These are phyloP conservation scores for Amylostereum chailletii DNA, from an alignment of 1,284 basidiomycete genomes.

Conservation along the genomic window DNA sequence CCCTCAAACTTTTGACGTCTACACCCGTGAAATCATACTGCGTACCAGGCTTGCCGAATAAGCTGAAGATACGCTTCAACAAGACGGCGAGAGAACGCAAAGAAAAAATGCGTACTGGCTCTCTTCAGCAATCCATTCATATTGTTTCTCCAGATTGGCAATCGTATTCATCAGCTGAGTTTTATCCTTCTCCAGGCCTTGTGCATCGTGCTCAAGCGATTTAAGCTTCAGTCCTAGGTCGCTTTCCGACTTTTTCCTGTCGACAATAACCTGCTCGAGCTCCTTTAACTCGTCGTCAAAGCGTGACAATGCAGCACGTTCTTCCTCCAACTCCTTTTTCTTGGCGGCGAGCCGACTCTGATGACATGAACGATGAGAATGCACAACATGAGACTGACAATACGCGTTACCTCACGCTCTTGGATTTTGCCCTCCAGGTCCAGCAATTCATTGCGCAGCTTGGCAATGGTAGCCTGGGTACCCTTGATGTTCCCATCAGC, in stretches of 20 bases:
- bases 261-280: conserved; percentile 75
- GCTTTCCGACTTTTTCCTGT: conserved; percentile 68
- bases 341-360: conserved; percentile 57
- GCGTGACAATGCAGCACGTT: conserved; percentile 77
- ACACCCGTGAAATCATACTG: conserved; percentile 80
- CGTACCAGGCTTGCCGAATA: conserved; percentile 78
- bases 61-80: conserved; percentile 26
- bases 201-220: conserved; percentile 45
- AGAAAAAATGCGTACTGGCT: conserved; percentile 50
- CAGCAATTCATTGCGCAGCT: conserved; percentile 58
- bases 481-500: conserved; percentile 55
- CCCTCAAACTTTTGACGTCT: conserved; percentile 58
- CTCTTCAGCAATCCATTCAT: conserved; percentile 87
- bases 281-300: conserved; percentile 86
- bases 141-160: conserved; percentile 69
- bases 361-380: conserved; percentile 1
- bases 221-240: conserved; percentile 69
- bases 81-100: background rate
- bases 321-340: conserved; percentile 69
- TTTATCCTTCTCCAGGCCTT: conserved; percentile 46
- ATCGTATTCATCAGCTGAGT: conserved; percentile 33
- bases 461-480: conserved; percentile 48
- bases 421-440: conserved; percentile 47
- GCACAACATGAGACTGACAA: background rate
- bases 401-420: conserved; percentile 39